phyloP scores from a whole-genome alignment of 1,139 yeast genomes.

The Yamadazyma aaseri region DNA sequence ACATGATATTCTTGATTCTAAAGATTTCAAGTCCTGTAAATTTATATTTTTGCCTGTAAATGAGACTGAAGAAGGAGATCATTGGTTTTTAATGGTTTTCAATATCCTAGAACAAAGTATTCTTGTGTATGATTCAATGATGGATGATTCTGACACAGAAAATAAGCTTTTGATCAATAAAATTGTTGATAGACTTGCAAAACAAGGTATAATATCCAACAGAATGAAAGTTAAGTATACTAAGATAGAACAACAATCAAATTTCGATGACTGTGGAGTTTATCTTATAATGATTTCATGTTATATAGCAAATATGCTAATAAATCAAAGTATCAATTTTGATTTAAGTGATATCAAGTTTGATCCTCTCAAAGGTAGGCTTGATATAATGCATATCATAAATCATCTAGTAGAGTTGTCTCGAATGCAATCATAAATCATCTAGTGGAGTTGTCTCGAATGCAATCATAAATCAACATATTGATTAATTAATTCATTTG shows the following conservation, averaged over 20 bases:
- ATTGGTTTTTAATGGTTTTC: constrained; percentile 42
- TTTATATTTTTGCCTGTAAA: constrained; percentile 43
- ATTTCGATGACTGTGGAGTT: constrained; percentile 50
- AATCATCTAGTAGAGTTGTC: constrained; percentile 1
- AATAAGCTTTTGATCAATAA: constrained; percentile 21
- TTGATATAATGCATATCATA: constrained; percentile 21
- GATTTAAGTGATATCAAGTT: constrained; percentile 28
- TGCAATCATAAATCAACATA: constrained; percentile 1
- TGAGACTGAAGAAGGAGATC: constrained; percentile 45
- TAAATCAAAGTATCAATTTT: constrained; percentile 21
- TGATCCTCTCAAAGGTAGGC: constrained; percentile 31
- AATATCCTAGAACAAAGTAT: constrained; percentile 30
- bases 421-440: constrained; percentile 11
- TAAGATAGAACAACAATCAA: constrained; percentile 43
- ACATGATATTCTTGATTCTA: constrained; percentile 25
- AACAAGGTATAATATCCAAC: constrained; percentile 8
- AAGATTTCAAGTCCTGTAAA: constrained; percentile 33
- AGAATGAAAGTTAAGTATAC: constrained; percentile 24
- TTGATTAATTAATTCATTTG: constrained; percentile 6
- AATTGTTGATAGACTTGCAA: constrained; percentile 22
- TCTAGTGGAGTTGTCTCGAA: not conserved
- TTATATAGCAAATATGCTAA: constrained; percentile 26
- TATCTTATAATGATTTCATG: constrained; percentile 42
- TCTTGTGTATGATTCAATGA: constrained; percentile 44
- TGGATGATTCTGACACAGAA: constrained; percentile 17